Base-by-base conservation (phyloP, 2,329 filamentous ascomycete species). In the Fusarium napiforme region DNA sequence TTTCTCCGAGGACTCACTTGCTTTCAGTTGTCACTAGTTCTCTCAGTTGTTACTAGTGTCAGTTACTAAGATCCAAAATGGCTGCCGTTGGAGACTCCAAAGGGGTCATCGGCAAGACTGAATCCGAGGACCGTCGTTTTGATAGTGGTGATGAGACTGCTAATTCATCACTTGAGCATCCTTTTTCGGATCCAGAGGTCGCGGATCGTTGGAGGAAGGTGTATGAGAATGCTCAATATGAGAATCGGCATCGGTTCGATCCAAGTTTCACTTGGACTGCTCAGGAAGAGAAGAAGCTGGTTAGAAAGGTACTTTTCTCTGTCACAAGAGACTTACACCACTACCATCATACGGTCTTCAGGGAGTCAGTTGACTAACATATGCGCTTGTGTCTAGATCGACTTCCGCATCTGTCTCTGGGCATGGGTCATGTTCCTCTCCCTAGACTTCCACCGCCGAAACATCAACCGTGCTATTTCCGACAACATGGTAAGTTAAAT, bases 241-340 rank as follows among this genome's bases (percentile, higher is more conserved):
- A 92, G 79, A 90, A 90, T 23, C 81, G 85, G 2, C 89, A 92
- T 76, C 85, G 89, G 18, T 92, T 89, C 75, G 89, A 92, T 46
- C 78, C 78, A 4, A 62, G 42, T 19, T 79, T 71, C 11, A 81
- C 81, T 21, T 88, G 86, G 86, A 84, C 83, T 1, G 80, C 83
- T 7, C 83, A 85, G 19, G 86, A 87, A 60, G 86, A 88, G 78
- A 83, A 81, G 69, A 83, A 79, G 60, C 76, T 88, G 8, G 80
- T 87, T 19, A 79, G 82, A 64, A 87, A 85, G 79, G 84, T 86
- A 69, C n/a, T n/a, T n/a, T n/a, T n/a, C n/a, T n/a, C n/a, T n/a
- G n/a, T n/a, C n/a, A n/a, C n/a, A n/a, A n/a, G n/a, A n/a, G n/a
- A n/a, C n/a, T n/a, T n/a, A n/a, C n/a, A n/a, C n/a, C n/a, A n/a